A percentile compares a stretch with the other conserved stretches of the same genome.
phyloP scores from a whole-genome alignment of 805 yeast genomes.

The Barnettozyma botsteinii region DNA sequence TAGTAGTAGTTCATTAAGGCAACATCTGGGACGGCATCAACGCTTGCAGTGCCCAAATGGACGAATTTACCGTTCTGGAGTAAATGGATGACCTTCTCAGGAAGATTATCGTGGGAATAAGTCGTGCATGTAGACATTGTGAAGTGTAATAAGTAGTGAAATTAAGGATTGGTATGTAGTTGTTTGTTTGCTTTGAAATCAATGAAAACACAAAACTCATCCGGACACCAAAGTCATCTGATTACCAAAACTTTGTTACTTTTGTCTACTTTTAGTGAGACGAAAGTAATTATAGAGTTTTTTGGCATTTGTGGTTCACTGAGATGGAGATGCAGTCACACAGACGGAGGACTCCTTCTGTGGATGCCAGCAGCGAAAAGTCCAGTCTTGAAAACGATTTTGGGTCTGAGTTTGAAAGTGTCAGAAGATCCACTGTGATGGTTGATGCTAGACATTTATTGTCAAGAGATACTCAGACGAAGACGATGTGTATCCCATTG shows the following conservation, averaged over 20 bases:
- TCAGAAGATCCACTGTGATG: constrained; percentile 14
- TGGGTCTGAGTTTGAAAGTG: constrained; percentile 18
- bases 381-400: constrained; percentile 15
- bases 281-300: too few relatives aligned
- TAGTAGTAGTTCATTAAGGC: constrained; percentile 88
- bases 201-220: too few relatives aligned
- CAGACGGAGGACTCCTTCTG: not conserved
- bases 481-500: not conserved
- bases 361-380: not conserved
- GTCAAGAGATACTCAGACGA: not conserved
- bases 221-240: too few relatives aligned
- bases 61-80: constrained; percentile 61
- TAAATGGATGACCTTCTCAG: constrained; percentile 36
- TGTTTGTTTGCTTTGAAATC: too few relatives aligned
- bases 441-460: constrained; percentile 12
- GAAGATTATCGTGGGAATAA: constrained; percentile 27
- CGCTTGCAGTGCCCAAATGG: constrained; percentile 75
- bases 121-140: constrained; percentile 21
- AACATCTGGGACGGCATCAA: constrained; percentile 68
- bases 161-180: too few relatives aligned
- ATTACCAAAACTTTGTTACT: too few relatives aligned
- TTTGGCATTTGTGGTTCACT: too few relatives aligned
- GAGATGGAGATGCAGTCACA: too few relatives aligned
- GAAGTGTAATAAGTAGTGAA: too few relatives aligned
- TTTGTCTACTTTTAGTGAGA: too few relatives aligned